Evolutionary conservation across 2,329 filamentous ascomycete genomes (phyloP), one percentile per base, ranked within the genome.

Genomic region (Colletotrichum aenigma): DNA sequence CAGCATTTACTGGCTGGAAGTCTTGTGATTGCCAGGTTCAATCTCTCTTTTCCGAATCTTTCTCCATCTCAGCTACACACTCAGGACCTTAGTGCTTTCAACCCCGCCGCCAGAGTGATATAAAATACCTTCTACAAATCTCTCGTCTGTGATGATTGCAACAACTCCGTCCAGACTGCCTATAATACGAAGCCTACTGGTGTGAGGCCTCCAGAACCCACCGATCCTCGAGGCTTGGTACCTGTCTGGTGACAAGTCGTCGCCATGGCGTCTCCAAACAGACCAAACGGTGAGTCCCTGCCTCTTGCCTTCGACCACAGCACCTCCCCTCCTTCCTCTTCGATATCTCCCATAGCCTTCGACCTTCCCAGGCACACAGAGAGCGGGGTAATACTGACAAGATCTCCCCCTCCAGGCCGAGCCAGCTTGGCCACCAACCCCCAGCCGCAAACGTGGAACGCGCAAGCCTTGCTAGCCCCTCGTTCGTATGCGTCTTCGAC

Each of bases 211-310:
- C 58, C 43, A 34, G 28, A 64, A n/a, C 56, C 30, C 18, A 21
- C 18, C 30, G 28, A 26, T 36, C n/a, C 48, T 36, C 58, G 48
- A 65, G 24, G 24, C 34, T 38, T 30, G 12, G n/a, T 21, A 67
- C 12, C 34, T 26, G 36, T 24, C 60, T 65, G 55, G 66, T n/a
- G 66, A 24, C 15, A 21, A 68, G 28, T 36, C 43, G 66, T 65
- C 38, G 58, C 21, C 76, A 78, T 78, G 77, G 77, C 75, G 34
- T 73, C 77, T 58, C 66, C 77, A 36, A 76, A 78, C 56, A 69
- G 72, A 24, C 66, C 72, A 55, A 77, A 76, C 69, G 69, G 77
- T 78, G 55, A 68, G 56, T 65, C 26, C 7, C 26, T 60, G 24
- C 66, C 24, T 34, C 61, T 64, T 21, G 32, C 61, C 24, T 62